phyloP scores from a whole-genome alignment of 495 filamentous ascomycete genomes.

The Tuber brumale region DNA sequence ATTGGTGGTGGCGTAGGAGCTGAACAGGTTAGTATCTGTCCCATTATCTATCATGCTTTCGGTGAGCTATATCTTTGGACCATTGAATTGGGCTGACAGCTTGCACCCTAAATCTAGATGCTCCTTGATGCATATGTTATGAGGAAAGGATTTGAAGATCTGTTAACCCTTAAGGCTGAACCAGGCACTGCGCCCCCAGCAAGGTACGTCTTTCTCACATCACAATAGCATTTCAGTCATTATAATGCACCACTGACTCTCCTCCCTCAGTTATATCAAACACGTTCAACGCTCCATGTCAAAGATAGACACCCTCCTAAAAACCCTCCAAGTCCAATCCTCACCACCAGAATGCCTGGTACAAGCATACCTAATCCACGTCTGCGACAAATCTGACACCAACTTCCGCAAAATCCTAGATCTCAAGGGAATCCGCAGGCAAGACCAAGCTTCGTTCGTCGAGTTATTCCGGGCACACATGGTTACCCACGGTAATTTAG shows the following conservation, averaged over 20 bases:
- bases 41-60: conserved; percentile 38
- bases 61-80: not conserved
- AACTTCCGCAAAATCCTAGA: conserved; percentile 98
- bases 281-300: conserved; percentile 77
- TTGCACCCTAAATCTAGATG: conserved; percentile 51
- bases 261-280: conserved; percentile 67
- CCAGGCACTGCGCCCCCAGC: conserved; percentile 31
- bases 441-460: conserved; percentile 73
- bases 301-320: conserved; percentile 85
- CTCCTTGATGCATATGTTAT: conserved; percentile 88
- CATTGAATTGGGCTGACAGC: conserved; percentile 10
- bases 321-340: conserved; percentile 90
- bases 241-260: conserved; percentile 7
- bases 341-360: conserved; percentile 88
- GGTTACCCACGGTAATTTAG: conserved; percentile 53
- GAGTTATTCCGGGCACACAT: conserved; percentile 84
- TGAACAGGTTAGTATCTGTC: conserved; percentile 57
- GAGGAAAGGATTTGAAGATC: conserved; percentile 68
- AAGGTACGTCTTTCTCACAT: conserved; percentile 43
- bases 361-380: conserved; percentile 92
- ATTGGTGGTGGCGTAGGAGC: conserved; percentile 80
- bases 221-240: conserved; percentile 29
- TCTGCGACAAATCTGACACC: conserved; percentile 78
- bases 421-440: conserved; percentile 76
- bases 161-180: conserved; percentile 53